Conservation (phyloP, 2,329 filamentous ascomycete genomes). For the Ophiostoma angusticollis region DNA sequence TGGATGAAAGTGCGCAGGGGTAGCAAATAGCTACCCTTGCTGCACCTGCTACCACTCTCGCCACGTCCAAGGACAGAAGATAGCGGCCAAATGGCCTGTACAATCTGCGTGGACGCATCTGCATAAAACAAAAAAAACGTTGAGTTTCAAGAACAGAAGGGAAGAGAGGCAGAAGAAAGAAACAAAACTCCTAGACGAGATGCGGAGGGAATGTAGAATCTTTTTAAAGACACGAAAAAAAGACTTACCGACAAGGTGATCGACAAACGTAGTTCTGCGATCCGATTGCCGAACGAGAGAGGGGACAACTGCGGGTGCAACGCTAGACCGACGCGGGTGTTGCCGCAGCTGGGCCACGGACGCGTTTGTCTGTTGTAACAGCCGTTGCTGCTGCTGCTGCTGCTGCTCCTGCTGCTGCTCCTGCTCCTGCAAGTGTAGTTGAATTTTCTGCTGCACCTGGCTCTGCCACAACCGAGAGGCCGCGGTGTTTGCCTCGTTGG, state of each 20-base stretch:
- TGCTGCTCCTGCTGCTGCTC: constrained; percentile 3
- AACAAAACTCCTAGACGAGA: neutral
- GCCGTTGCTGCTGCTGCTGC: constrained; percentile 3
- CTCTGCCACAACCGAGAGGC: constrained; percentile 8
- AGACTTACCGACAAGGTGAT: constrained; percentile 88
- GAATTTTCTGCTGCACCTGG: neutral
- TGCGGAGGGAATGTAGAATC: too few relatives aligned
- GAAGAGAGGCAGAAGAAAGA: neutral
- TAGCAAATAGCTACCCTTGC: constrained; percentile 41
- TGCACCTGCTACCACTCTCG: constrained; percentile 30
- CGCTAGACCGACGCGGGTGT: constrained; percentile 46
- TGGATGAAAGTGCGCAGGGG: constrained; percentile 93
- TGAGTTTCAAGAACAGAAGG: constrained; percentile 4
- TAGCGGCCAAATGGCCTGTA: constrained; percentile 92
- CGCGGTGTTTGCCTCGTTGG: constrained; percentile 5
- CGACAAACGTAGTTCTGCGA: constrained; percentile 89
- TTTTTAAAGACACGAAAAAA: neutral
- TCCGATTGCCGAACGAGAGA: constrained; percentile 74
- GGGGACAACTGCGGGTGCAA: constrained; percentile 52
- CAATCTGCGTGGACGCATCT: constrained; percentile 97
- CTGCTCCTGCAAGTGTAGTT: neutral
- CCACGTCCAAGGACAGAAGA: constrained; percentile 67
- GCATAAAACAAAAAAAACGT: constrained; percentile 22
- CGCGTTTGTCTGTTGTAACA: constrained; percentile 1
- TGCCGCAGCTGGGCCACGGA: constrained; percentile 43